Evolutionary conservation across 345 rosid genomes (phyloP), one percentile per base, ranked within the genome.

Genomic region (Triadica sebifera): DNA sequence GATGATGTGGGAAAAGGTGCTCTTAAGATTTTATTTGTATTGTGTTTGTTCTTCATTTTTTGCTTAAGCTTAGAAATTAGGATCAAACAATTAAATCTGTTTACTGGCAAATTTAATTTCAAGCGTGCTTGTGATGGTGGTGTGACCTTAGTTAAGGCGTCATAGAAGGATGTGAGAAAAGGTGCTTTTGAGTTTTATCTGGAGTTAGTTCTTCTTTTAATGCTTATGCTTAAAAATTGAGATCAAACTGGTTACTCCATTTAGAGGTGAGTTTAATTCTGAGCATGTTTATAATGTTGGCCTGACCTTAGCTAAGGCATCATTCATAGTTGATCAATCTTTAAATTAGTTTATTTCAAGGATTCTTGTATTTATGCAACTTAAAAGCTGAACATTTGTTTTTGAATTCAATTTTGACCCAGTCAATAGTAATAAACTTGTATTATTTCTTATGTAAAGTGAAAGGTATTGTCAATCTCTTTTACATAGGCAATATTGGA

Each of bases 1-100:
- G 82, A 70, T 34, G 86, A 82, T 72, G 71, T 62, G 16, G 80
- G 55, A 37, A 82, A 82, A 79, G 93, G 97, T 93, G 63, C 17
- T 53, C 19, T 71, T n/a, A 8, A 20, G n/a, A 25, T 56, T 13
- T 2, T 72, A 37, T 53, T 45, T 58, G 49, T 47, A 22, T 67
- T 62, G 5, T 49, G 24, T 8, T 12, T 3, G 17, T 39, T 53
- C 60, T 45, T 34, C n/a, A 5, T 74, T 38, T 38, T 3, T 0
- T 50, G 8, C 25, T 24, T 29, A 9, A 52, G 17, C 52, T 55
- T 46, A 47, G 38, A 52, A 81, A 43, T 43, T 43, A 43, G 46
- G 46, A 43, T 43, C 9, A 8, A 43, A 43, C 9, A 5, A 8
- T 43, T 43, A 8, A 5, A 43, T 5, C 5, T 43, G 46, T 43